Evolutionary conservation across 1,139 yeast species (phyloP).

Genomic region (Kodamaea sp.): DNA sequence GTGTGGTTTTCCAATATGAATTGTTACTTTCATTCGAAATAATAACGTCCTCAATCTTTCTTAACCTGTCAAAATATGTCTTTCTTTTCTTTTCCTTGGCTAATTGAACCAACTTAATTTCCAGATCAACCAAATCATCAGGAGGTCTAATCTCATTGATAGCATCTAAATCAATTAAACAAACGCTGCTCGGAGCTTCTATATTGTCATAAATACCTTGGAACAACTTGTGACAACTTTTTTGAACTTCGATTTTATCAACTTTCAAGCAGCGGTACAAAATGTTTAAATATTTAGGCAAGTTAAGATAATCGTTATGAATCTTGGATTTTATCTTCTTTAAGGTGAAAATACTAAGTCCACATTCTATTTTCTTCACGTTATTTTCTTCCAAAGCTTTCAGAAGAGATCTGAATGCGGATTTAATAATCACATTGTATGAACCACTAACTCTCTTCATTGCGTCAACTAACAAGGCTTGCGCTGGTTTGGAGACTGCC

Average conservation of each 20-base stretch:
- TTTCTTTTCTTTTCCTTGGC: slow-evolving; percentile 59
- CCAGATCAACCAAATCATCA: slow-evolving; percentile 52
- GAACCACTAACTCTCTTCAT: slow-evolving; percentile 75
- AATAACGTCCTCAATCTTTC: slow-evolving; percentile 42
- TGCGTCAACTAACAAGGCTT: slow-evolving; percentile 62
- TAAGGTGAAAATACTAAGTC: slow-evolving; percentile 53
- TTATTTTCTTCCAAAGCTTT: slow-evolving; percentile 52
- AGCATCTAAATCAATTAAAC: slow-evolving; percentile 46
- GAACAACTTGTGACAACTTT: slow-evolving; percentile 49
- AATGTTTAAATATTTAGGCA: slow-evolving; percentile 44
- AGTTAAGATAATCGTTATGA: slow-evolving; percentile 54
- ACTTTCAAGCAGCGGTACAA: slow-evolving; percentile 55
- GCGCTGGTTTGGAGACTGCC: slow-evolving; percentile 69
- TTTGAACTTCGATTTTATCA: slow-evolving; percentile 55
- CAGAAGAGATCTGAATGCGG: slow-evolving; percentile 47
- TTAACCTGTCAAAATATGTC: slow-evolving; percentile 37
- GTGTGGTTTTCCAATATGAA: slow-evolving; percentile 69
- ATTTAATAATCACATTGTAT: slow-evolving; percentile 48
- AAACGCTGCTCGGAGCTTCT: slow-evolving; percentile 57
- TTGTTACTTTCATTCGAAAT: slow-evolving; percentile 33
- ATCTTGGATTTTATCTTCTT: slow-evolving; percentile 53
- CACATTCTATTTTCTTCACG: slow-evolving; percentile 61
- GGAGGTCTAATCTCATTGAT: slow-evolving; percentile 62
- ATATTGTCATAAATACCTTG: slow-evolving; percentile 44
- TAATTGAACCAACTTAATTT: slow-evolving; percentile 50